Percentiles rank a stretch among this genome's conserved stretches.
Conservation (phyloP, 306 rosid species). For the Dryas drummondii region DNA sequence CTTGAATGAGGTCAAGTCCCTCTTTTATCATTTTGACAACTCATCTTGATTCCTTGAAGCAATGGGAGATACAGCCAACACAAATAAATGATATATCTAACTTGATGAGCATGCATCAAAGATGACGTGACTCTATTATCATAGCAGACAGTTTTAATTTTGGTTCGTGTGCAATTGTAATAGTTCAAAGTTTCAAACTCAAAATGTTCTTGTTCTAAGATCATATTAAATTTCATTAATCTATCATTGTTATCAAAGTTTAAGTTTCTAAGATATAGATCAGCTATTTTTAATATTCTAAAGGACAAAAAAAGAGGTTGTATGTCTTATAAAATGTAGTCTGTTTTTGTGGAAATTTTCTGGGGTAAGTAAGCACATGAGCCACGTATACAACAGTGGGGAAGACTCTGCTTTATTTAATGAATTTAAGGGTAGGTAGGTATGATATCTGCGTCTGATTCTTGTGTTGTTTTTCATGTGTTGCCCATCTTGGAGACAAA, state of each 20-base stretch:
- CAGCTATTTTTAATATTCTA: too few relatives aligned
- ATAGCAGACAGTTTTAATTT: neutral
- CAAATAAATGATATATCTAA: neutral
- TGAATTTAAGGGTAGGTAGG: conserved; percentile 21
- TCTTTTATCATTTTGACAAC: neutral
- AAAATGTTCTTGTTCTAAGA: neutral
- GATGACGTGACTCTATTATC: neutral
- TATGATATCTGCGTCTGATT: conserved; percentile 25
- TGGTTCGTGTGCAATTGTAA: neutral
- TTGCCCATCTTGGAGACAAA: conserved; percentile 37
- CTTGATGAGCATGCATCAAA: conserved; percentile 6
- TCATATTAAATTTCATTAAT: conserved; percentile 2
- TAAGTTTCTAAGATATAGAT: too few relatives aligned
- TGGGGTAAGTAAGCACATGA: neutral
- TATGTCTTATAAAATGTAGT: too few relatives aligned
- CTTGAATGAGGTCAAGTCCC: neutral
- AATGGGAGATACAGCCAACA: conserved; percentile 13
- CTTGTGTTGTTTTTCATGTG: conserved; percentile 24
- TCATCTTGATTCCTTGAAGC: conserved; percentile 12
- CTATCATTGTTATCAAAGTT: too few relatives aligned
- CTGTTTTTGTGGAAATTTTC: neutral
- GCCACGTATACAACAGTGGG: neutral
- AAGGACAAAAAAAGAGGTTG: too few relatives aligned
- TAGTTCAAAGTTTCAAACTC: neutral
- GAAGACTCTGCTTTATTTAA: conserved; percentile 29